Evolutionary conservation across 768 basidiomycete genomes (phyloP).

Genomic region (Amanita phalloides): DNA sequence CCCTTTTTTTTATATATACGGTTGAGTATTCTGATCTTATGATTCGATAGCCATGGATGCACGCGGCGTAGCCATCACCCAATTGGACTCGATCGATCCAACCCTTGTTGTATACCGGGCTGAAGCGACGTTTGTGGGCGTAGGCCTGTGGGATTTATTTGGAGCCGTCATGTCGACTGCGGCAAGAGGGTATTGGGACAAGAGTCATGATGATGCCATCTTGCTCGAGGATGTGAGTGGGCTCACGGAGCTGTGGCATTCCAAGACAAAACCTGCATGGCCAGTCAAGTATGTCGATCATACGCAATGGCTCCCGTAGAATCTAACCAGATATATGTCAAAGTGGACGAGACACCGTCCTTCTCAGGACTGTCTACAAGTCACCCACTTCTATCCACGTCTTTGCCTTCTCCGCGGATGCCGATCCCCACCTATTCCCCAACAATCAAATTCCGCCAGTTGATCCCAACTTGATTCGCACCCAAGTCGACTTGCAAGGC

Average conservation of each 20-base stretch:
- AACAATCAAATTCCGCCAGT: constrained; percentile 37
- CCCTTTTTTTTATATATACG: constrained; percentile 9
- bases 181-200: constrained; percentile 79
- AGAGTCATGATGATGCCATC: constrained; percentile 75
- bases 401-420: constrained; percentile 86
- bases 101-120: constrained; percentile 94
- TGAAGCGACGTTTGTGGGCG: constrained; percentile 94
- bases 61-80: constrained; percentile 87
- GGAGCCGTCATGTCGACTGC: constrained; percentile 82
- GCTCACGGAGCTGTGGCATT: constrained; percentile 88
- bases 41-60: constrained; percentile 51
- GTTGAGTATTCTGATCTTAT: background rate
- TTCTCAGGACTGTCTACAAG: constrained; percentile 94
- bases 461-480: constrained; percentile 77
- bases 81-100: constrained; percentile 94
- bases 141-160: constrained; percentile 92
- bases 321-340: constrained; percentile 10
- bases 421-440: constrained; percentile 75
- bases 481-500: constrained; percentile 96
- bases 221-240: constrained; percentile 86
- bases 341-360: constrained; percentile 83
- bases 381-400: constrained; percentile 92
- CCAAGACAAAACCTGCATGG: constrained; percentile 88
- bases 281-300: constrained; percentile 66
- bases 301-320: constrained; percentile 3